Evolutionary conservation across 2,329 filamentous ascomycete species (phyloP), one percentile per base, ranked within the genome.

Genomic region (Penicillium hesseltinei): DNA sequence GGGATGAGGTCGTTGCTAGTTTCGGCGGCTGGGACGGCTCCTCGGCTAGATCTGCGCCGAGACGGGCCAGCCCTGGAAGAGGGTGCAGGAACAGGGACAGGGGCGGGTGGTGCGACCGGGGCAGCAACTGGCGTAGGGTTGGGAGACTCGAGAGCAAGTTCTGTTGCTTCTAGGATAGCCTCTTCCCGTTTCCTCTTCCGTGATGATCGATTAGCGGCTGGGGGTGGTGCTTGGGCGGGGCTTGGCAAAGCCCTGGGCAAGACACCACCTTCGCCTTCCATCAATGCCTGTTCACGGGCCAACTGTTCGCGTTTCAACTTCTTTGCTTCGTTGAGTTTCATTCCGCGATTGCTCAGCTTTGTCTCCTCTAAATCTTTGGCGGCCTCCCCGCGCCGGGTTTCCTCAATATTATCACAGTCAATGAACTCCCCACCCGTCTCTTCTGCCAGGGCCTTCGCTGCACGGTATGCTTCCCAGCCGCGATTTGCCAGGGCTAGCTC

Each of bases 321-420:
- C 73, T 85, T 86, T 36, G 84, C 80, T 61, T 85, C 83, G 63
- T 84, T 83, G 57, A 85, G 72, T 65, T 83, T 83, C 80, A 84
- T 85, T 59, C 82, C 83, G 49, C 82, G 79, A 64, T 85, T 85
- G 66, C 81, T 81, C 15, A 83, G 71, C 56, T 81, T 79, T 5
- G 78, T 78, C 60, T 84, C 81, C 46, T 75, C 67, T 15, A 71
- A 59, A 51, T 76, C 73, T 45, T 72, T 71, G 46, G 69, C 71
- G 35, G 71, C 75, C 47, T 80, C 77, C 46, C 72, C 75, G 49
- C 72, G 74, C 42, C 71, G 73, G 25, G 76, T 75, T 31, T 74
- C 73, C 58, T 69, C 68, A 35, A 77, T 73, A 50, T 77, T 71
- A 51, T 77, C 78, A 60, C 86, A 84, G 66, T 88, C 84, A 11